Percentiles rank a stretch among this genome's conserved stretches.
phyloP scores from a whole-genome alignment of 1,284 basidiomycete genomes.

The Mycena citricolor region DNA sequence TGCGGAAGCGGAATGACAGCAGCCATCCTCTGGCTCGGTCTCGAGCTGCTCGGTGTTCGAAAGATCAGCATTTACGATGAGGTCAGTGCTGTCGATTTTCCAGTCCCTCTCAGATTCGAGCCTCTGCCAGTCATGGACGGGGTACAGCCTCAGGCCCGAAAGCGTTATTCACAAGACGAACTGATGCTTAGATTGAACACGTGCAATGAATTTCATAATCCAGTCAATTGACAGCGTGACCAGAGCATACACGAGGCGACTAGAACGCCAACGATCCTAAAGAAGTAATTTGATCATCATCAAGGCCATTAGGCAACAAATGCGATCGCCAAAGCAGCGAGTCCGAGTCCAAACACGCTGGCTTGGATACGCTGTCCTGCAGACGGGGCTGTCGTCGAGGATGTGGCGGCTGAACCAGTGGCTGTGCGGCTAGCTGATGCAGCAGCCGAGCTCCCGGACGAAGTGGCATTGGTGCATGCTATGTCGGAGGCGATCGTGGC shows the following conservation, averaged over 20 bases:
- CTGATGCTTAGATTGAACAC: slow-evolving; percentile 2
- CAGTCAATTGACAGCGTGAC: not conserved
- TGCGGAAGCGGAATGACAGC: slow-evolving; percentile 99
- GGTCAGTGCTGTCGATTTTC: slow-evolving; percentile 42
- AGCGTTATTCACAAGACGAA: slow-evolving; percentile 38
- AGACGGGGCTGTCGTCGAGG: slow-evolving; percentile 25
- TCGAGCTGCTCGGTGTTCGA: slow-evolving; percentile 65
- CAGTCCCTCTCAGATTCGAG: slow-evolving; percentile 4
- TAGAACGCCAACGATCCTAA: too few relatives aligned
- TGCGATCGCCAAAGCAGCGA: too few relatives aligned
- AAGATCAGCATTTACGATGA: slow-evolving; percentile 81
- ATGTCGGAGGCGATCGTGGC: slow-evolving; percentile 37
- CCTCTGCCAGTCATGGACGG: slow-evolving; percentile 73
- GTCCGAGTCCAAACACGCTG: too few relatives aligned
- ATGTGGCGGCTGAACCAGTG: slow-evolving; percentile 5
- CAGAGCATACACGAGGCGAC: too few relatives aligned
- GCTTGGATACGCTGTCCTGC: too few relatives aligned
- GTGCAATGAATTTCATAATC: too few relatives aligned
- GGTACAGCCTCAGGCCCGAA: slow-evolving; percentile 68
- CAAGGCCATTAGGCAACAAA: too few relatives aligned
- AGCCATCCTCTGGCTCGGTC: slow-evolving; percentile 85
- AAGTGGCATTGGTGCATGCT: slow-evolving; percentile 31
- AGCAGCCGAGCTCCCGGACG: slow-evolving; percentile 1
- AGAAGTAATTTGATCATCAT: too few relatives aligned
- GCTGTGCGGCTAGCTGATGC: slow-evolving; percentile 26